A percentile compares a stretch with the other conserved stretches of the same genome.
phyloP scores from a whole-genome alignment of 2,329 filamentous ascomycete species.

The Aspergillus novofumigatus region DNA sequence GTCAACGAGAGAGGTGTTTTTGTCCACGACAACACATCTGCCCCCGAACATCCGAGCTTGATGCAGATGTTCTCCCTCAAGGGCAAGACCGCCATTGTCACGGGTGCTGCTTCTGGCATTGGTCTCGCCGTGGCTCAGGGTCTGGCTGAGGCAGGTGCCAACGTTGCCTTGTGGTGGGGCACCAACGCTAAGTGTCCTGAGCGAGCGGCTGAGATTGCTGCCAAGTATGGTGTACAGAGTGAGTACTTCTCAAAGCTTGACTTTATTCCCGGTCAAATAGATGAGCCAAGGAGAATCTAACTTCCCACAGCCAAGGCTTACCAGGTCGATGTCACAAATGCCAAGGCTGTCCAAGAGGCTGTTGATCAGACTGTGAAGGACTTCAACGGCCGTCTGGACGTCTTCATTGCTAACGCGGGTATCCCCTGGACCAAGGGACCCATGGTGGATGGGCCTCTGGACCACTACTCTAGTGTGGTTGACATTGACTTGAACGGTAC shows the following conservation, averaged over 20 bases:
- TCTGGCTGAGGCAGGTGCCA: conserved; percentile 66
- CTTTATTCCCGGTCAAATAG: background rate
- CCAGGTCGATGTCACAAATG: conserved; percentile 44
- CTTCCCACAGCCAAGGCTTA: conserved; percentile 44
- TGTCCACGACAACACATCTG: conserved; percentile 53
- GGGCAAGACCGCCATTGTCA: conserved; percentile 66
- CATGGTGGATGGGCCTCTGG: conserved; percentile 61
- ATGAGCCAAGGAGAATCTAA: background rate
- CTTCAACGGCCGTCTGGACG: conserved; percentile 69
- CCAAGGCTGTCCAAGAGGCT: conserved; percentile 38
- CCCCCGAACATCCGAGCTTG: conserved; percentile 47
- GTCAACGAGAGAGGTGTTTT: conserved; percentile 47
- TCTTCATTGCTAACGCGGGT: conserved; percentile 76
- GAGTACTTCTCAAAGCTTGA: background rate
- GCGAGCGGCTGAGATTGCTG: conserved; percentile 60
- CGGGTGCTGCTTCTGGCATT: conserved; percentile 67
- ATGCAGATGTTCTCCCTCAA: conserved; percentile 66
- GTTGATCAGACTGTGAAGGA: conserved; percentile 50
- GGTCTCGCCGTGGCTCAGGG: conserved; percentile 62
- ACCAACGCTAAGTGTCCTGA: conserved; percentile 62
- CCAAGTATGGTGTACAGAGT: conserved; percentile 62
- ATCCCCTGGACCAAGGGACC: conserved; percentile 68
- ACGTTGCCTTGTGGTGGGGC: conserved; percentile 70
- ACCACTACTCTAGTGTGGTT: conserved; percentile 65
- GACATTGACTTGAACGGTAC: conserved; percentile 70